Base-by-base conservation (phyloP, 164 flowering plant species). In the Annona cherimola region DNA sequence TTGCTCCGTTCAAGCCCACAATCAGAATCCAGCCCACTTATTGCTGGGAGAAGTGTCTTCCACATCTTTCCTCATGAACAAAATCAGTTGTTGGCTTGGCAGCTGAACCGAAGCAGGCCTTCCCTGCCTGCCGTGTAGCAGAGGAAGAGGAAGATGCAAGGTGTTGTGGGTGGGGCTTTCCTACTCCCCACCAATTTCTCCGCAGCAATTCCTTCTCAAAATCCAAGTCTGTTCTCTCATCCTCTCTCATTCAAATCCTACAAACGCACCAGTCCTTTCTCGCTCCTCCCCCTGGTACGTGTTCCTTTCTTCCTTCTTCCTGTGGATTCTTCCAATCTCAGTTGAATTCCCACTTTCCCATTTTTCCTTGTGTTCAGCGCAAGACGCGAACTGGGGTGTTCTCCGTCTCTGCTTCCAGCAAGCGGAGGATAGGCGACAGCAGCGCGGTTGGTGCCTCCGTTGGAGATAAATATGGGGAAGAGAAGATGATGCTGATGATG, bases 401-500 rank as follows among this genome's bases (percentile, higher is more conserved):
- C 67, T 14, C 67, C 16, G 41, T 35, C 41, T 63, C 42, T 5
- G 67, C 67, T 40, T 63, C 67, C 44, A 41, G 18, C 41, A 63
- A 63, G 5, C 67, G 18, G 1, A n/a, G n/a, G n/a, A n/a, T n/a
- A n/a, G 41, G 18, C 39, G 4, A 4, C 67, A 63, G 18, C 67
- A 63, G 12, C 67, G 41, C 11, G 18, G 16, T 63, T n/a, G 86
- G 76, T 4, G 81, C 71, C 6, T 79, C 68, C 8, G 81, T 70
- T 3, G 79, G 71, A 1, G 77, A 70, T n/a, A 69, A 61, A 3
- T 84, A 71, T 1, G 84, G 65, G 4, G 87, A 75, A 43, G 92
- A 82, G 0, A 93, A 86, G 2, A 87, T 76, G 6, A 91, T 68
- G 20, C 57, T 71, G 64, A 4, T 83, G 60, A 12, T 87, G 44